phyloP scores from a whole-genome alignment of 2,329 filamentous ascomycete species.

The Fusarium guadeloupense region DNA sequence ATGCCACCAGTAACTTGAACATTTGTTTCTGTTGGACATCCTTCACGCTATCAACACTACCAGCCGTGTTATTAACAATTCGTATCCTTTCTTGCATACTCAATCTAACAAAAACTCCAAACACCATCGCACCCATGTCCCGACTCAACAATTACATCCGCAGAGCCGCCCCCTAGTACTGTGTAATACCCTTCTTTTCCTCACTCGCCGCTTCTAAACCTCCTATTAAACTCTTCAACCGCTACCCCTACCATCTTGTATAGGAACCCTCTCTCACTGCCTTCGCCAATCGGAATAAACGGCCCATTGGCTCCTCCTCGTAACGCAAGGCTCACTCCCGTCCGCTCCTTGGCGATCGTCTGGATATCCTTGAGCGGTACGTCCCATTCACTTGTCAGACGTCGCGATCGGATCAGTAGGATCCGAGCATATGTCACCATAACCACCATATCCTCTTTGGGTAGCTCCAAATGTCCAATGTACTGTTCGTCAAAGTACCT shows the following conservation, averaged over 20 bases:
- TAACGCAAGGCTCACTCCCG: slow-evolving; percentile 87
- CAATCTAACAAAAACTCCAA: slow-evolving; percentile 13
- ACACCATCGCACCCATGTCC: slow-evolving; percentile 11
- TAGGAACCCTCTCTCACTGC: slow-evolving; percentile 72
- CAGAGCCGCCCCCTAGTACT: neutral
- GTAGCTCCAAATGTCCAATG: slow-evolving; percentile 93
- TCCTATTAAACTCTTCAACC: slow-evolving; percentile 73
- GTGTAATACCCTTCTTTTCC: slow-evolving; percentile 3
- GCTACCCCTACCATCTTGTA: slow-evolving; percentile 73
- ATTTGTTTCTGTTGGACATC: too few species aligned
- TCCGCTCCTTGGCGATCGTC: slow-evolving; percentile 96
- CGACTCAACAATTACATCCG: slow-evolving; percentile 1
- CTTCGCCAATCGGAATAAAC: slow-evolving; percentile 93
- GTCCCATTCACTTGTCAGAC: slow-evolving; percentile 92
- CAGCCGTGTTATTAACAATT: neutral
- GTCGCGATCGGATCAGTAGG: slow-evolving; percentile 87
- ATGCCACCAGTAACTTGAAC: too few species aligned
- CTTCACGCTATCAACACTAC: too few species aligned
- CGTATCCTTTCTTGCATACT: slow-evolving; percentile 7
- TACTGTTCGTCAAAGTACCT: slow-evolving; percentile 98
- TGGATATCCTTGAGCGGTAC: slow-evolving; percentile 95
- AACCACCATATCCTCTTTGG: slow-evolving; percentile 85
- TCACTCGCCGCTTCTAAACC: slow-evolving; percentile 59
- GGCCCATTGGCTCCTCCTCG: slow-evolving; percentile 93
- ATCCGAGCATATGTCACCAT: slow-evolving; percentile 91